Conservation (phyloP, 306 rosid genomes). For the Lathyrus sativus region DNA sequence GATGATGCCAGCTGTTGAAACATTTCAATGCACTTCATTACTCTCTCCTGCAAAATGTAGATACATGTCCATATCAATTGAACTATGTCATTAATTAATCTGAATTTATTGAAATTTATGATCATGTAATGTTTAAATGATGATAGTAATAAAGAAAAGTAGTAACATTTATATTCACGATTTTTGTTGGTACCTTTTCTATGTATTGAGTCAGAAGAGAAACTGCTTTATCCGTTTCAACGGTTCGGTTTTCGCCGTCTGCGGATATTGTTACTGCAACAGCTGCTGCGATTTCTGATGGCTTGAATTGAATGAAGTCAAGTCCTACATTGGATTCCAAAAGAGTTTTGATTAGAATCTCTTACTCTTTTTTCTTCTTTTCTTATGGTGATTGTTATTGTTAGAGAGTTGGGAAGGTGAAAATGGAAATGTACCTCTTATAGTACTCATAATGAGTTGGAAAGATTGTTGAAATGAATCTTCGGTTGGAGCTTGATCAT, state of each 20-base stretch:
- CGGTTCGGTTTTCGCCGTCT: conserved; percentile 56
- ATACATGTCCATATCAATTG: neutral
- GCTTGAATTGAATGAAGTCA: conserved; percentile 81
- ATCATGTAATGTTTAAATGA: conserved; percentile 1
- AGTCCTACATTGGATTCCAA: conserved; percentile 77
- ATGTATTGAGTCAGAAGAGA: conserved; percentile 61
- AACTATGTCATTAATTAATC: neutral
- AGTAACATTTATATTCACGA: conserved; percentile 24
- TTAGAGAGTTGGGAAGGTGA: neutral
- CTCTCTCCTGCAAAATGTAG: conserved; percentile 65
- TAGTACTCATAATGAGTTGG: conserved; percentile 58
- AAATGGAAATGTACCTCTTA: conserved; percentile 50
- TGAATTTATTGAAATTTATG: too few species aligned
- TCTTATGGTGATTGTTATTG: conserved; percentile 23
- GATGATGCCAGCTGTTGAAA: conserved; percentile 45
- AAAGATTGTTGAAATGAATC: conserved; percentile 54
- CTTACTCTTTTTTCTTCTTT: neutral
- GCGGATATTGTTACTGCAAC: conserved; percentile 81
- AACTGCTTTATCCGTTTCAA: conserved; percentile 60
- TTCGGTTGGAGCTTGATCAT: conserved; percentile 45
- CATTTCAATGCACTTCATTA: conserved; percentile 65
- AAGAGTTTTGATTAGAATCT: conserved; percentile 39
- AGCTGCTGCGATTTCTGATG: conserved; percentile 96
- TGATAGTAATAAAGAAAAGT: conserved; percentile 29
- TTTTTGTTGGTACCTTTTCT: conserved; percentile 57